Conservation (phyloP, 106 monocot genomes). For the Iris macrosiphon region DNA sequence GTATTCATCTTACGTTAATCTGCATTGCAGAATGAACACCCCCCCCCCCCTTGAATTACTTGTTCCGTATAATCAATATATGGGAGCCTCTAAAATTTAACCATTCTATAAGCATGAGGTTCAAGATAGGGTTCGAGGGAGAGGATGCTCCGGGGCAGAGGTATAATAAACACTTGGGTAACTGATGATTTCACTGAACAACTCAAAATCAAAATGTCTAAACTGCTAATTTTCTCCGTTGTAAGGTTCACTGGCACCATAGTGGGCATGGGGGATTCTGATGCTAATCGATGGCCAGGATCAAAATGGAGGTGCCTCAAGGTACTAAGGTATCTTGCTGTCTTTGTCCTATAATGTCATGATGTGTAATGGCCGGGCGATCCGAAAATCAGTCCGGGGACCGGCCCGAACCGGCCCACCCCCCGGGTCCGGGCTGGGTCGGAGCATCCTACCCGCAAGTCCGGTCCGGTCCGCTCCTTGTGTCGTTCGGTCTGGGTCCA, state of each 20-base stretch:
- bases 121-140: constrained; percentile 95
- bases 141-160: constrained; percentile 97
- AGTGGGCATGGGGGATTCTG: constrained; percentile 61
- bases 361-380: too few species aligned
- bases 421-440: too few species aligned
- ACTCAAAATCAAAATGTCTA: not conserved
- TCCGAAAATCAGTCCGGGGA: too few species aligned
- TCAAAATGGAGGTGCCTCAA: constrained; percentile 93
- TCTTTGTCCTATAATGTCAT: not conserved
- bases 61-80: constrained; percentile 79
- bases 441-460: too few species aligned
- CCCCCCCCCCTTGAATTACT: constrained; percentile 93
- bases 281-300: constrained; percentile 61
- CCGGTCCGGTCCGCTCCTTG: too few species aligned
- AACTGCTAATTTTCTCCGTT: not conserved
- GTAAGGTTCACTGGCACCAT: constrained; percentile 90
- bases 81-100: constrained; percentile 84
- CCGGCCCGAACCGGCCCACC: too few species aligned
- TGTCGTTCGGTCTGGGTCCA: too few species aligned
- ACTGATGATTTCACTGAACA: not conserved
- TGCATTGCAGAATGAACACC: constrained; percentile 56
- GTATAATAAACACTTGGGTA: constrained; percentile 21
- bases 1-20: too few species aligned
- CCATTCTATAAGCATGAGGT: constrained; percentile 69
- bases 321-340: constrained; percentile 24